Evolutionary conservation across 345 rosid species (phyloP), one percentile per base, ranked within the genome.

Genomic region (Cardiospermum halicacabum): DNA sequence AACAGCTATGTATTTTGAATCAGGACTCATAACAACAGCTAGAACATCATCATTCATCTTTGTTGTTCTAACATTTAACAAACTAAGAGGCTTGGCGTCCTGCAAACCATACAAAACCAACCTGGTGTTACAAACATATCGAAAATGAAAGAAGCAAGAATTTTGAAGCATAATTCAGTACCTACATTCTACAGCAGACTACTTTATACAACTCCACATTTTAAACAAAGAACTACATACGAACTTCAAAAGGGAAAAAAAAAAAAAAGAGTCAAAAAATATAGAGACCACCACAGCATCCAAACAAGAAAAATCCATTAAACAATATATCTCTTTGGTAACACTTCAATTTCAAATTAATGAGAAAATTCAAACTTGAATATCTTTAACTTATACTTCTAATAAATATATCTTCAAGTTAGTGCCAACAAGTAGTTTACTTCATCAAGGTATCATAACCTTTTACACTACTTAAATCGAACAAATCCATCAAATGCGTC

Each of bases 21-120:
- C 96, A 63, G 97, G 96, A 70, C 97, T 87, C 66, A 89, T 72
- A 63, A 89, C 88, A 80, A 94, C 87, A 50, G 77, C 95, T 43
- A 89, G 75, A 68, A 94, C 97, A 65, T 91, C 97, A 66, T 89
- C 96, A 76, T 94, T 87, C 99, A 94, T 89, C 88, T 89, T 94
- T 84, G 85, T 72, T 43, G 95, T 76, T 60, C 85, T 81, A 64
- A 78, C 84, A 77, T 88, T 85, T 58, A 87, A 78, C 70, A 94
- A 77, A 1, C 76, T 65, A 28, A 91, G 80, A 39, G 80, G 74
- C 89, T 83, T 87, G 53, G 86, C 68, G 39, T 80, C 86, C 99
- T 94, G 88, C 65, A 49, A 73, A 58, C 36, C 62, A 70, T 71
- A 73, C 45, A 70, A 69, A 37, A 70, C 40, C 45, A 65, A 65